These are phyloP conservation scores for Saccharomycopsis fermentans DNA, from an alignment of 805 yeast genomes.

Conservation along the genomic window DNA sequence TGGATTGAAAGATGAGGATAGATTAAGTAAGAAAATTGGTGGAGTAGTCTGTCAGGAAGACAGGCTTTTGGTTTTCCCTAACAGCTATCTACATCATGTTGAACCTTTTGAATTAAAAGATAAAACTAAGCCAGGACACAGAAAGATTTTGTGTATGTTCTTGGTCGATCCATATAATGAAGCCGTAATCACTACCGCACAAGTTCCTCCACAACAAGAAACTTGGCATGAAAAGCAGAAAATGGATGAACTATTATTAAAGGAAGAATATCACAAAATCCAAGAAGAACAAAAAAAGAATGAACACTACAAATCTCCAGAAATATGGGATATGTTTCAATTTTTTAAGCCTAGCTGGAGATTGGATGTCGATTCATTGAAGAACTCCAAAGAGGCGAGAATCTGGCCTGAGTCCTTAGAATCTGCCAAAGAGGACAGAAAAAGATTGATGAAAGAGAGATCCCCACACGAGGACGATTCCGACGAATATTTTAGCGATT, in stretches of 20 bases:
- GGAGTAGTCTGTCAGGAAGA: slow-evolving; percentile 23
- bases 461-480: slow-evolving; percentile 19
- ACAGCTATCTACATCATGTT: slow-evolving; percentile 31
- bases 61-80: slow-evolving; percentile 30
- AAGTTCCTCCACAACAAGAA: slow-evolving; percentile 32
- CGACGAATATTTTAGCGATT: slow-evolving; percentile 18
- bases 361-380: slow-evolving; percentile 8
- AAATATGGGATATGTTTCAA: background rate
- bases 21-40: slow-evolving; percentile 23
- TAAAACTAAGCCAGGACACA: slow-evolving; percentile 28
- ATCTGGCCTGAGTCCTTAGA: slow-evolving; percentile 20
- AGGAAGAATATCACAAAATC: slow-evolving; percentile 1
- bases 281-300: slow-evolving; percentile 3
- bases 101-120: slow-evolving; percentile 31
- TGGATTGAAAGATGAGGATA: slow-evolving; percentile 27
- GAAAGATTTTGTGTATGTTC: slow-evolving; percentile 33
- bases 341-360: background rate
- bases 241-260: slow-evolving; percentile 4
- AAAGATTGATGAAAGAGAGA: slow-evolving; percentile 29
- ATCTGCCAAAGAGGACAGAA: slow-evolving; percentile 25
- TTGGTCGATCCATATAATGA: slow-evolving; percentile 29
- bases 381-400: background rate
- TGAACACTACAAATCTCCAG: background rate
- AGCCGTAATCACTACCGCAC: slow-evolving; percentile 23
- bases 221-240: slow-evolving; percentile 26